Conservation (phyloP, 768 basidiomycete species). For the Symmetrospora coprosmae region DNA sequence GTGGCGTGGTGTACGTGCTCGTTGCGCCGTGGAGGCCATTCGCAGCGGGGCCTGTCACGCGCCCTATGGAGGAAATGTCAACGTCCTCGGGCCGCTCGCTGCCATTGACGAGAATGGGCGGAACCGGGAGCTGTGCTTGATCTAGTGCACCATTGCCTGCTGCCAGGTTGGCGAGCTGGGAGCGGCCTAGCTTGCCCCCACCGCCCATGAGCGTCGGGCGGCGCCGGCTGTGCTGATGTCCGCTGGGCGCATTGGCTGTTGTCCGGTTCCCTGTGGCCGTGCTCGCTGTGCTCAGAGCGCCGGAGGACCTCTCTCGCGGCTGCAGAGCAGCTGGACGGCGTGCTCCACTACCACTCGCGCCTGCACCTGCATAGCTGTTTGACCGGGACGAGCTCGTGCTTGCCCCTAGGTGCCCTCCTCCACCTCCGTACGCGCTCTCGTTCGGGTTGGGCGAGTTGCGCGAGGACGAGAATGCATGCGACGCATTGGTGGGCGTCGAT, state of each 20-base stretch:
- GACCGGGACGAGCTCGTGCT: not conserved
- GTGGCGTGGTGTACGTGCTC: not conserved
- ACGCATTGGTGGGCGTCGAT: not conserved
- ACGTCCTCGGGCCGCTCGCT: slow-evolving; percentile 17
- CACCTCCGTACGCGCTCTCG: not conserved
- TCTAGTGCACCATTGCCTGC: not conserved
- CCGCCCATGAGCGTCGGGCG: slow-evolving; percentile 11
- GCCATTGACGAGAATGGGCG: not conserved
- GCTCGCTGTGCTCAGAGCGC: not conserved
- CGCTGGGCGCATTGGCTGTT: too few relatives aligned
- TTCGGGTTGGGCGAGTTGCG: not conserved
- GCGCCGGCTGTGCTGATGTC: not conserved
- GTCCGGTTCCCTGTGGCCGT: not conserved
- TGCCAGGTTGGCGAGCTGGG: too few relatives aligned
- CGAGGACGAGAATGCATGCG: not conserved
- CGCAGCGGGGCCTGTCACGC: too few relatives aligned
- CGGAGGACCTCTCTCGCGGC: not conserved
- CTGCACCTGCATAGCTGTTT: not conserved
- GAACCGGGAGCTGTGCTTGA: not conserved
- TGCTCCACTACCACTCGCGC: not conserved
- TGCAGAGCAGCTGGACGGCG: not conserved
- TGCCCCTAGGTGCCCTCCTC: not conserved
- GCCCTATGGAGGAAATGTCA: not conserved
- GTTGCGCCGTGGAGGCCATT: slow-evolving; percentile 18
- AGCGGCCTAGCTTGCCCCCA: not conserved